Conservation (phyloP, 2,329 filamentous ascomycete species). For the Cordyceps cateniannulata region DNA sequence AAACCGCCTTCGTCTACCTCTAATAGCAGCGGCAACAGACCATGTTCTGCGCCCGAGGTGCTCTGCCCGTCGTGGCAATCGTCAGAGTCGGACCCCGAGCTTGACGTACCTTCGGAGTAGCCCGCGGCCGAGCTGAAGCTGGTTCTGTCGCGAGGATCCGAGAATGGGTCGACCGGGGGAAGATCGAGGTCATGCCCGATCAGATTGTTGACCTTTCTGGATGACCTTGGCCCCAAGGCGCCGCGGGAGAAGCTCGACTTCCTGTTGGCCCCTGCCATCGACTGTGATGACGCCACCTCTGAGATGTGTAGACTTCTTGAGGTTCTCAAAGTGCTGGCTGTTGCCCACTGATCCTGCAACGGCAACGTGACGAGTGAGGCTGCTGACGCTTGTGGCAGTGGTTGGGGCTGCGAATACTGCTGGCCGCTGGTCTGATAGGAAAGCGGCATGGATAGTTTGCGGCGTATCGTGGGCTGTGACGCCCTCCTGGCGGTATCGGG, state of each 20-base stretch:
- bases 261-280: not conserved
- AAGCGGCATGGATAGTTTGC: not conserved
- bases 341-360: not conserved
- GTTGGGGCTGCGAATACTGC: not conserved
- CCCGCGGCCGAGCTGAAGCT: not conserved
- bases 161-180: not conserved
- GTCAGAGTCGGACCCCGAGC: not conserved
- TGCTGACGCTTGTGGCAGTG: not conserved
- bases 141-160: not conserved
- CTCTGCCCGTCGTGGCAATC: not conserved
- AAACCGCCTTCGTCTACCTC: not conserved
- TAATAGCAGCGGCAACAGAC: not conserved
- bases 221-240: conserved; percentile 22
- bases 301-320: not conserved
- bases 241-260: conserved; percentile 8
- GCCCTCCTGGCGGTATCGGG: not conserved
- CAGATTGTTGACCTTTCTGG: conserved; percentile 35
- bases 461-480: not conserved
- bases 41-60: not conserved
- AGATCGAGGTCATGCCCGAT: conserved; percentile 33
- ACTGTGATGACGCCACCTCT: not conserved
- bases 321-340: not conserved
- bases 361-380: too few relatives aligned
- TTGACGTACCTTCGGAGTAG: not conserved
- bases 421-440: not conserved